phyloP scores from a whole-genome alignment of 2,329 filamentous ascomycete genomes.

The Colletotrichum gloeosporioides region DNA sequence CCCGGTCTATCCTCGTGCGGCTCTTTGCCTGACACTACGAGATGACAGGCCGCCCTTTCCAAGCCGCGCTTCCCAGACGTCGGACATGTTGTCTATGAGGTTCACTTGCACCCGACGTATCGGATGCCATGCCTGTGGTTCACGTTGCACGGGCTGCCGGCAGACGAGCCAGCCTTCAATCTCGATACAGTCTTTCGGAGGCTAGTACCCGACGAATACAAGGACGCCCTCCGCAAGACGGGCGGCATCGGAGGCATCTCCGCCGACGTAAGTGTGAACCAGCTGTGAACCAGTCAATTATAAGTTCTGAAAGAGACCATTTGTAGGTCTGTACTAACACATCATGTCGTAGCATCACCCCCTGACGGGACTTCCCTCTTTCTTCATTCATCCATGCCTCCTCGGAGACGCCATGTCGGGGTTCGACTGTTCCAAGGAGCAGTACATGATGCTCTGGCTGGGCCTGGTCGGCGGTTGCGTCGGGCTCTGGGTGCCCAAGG shows the following conservation, averaged over 20 bases:
- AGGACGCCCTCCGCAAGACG: constrained; percentile 61
- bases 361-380: constrained; percentile 75
- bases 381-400: constrained; percentile 93
- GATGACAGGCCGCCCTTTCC: constrained; percentile 44
- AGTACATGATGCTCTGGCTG: constrained; percentile 88
- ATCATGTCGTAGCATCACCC: constrained; percentile 75
- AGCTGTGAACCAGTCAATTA: constrained; percentile 36
- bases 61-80: constrained; percentile 36
- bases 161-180: constrained; percentile 61
- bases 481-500: constrained; percentile 77
- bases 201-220: constrained; percentile 72
- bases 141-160: constrained; percentile 63
- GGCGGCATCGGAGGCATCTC: constrained; percentile 77
- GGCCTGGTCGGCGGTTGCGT: constrained; percentile 85
- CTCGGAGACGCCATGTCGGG: constrained; percentile 80
- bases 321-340: constrained; percentile 27
- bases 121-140: constrained; percentile 80
- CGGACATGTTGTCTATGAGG: constrained; percentile 70
- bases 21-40: background rate
- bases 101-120: constrained; percentile 78
- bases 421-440: constrained; percentile 64
- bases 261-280: constrained; percentile 67
- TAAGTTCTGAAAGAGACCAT: constrained; percentile 27
- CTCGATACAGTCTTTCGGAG: constrained; percentile 74
- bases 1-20: background rate